These are phyloP conservation scores for Rhizopus delemar DNA, from an alignment of 371 early-diverging fungal genomes.

Conservation along the genomic window DNA sequence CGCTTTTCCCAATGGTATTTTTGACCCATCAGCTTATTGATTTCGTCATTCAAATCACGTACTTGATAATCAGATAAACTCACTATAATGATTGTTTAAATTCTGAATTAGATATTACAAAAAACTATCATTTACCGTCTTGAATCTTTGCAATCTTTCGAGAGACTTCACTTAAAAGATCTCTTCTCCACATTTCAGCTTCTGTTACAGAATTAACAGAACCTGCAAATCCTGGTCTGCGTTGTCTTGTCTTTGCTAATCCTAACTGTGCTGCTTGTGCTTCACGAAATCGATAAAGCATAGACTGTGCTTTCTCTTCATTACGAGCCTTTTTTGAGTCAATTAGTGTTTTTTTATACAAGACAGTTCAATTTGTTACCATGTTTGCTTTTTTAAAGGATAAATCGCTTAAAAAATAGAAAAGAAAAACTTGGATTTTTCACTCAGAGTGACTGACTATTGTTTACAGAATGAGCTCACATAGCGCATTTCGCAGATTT, in stretches of 20 bases:
- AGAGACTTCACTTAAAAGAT: constrained; percentile 86
- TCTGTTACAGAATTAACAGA: constrained; percentile 70
- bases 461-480: too few species aligned
- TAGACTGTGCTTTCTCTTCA: constrained; percentile 97
- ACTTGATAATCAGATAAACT: constrained; percentile 87
- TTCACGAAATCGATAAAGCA: constrained; percentile 95
- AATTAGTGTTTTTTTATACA: background rate
- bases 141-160: constrained; percentile 89
- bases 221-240: constrained; percentile 78
- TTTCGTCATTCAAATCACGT: constrained; percentile 93
- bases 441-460: too few species aligned
- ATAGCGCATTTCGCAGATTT: too few species aligned
- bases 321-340: constrained; percentile 78
- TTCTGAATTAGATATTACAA: background rate
- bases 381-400: background rate
- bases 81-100: constrained; percentile 41
- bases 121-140: constrained; percentile 61
- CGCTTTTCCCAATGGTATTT: constrained; percentile 92
- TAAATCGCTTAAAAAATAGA: background rate
- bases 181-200: constrained; percentile 89
- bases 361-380: background rate
- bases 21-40: constrained; percentile 91
- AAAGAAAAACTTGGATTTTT: background rate
- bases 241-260: constrained; percentile 58
- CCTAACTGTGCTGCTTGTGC: constrained; percentile 90